Evolutionary conservation across 176 grass and related monocot species (phyloP).

Genomic region (Oryza rufipogon): DNA sequence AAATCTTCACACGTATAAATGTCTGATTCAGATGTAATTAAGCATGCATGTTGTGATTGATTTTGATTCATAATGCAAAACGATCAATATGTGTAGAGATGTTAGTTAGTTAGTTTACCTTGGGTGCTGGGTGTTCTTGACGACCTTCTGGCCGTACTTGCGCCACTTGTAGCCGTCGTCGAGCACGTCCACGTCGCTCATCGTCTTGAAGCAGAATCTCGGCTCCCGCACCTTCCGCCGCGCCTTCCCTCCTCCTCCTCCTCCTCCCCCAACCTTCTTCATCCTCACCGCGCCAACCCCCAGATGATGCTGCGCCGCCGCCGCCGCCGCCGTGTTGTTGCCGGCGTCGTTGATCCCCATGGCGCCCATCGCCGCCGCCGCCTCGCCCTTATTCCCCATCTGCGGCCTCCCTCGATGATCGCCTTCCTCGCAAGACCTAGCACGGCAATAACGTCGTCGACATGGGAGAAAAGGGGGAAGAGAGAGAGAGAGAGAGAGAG

Average conservation of each 20-base stretch:
- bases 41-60: no score
- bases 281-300: constrained; percentile 57
- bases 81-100: no score
- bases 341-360: background rate
- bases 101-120: constrained; percentile 40
- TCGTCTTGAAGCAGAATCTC: constrained; percentile 99
- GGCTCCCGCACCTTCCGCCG: constrained; percentile 93
- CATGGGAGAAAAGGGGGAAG: no score
- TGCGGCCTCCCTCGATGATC: constrained; percentile 32
- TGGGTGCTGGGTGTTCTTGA: constrained; percentile 98
- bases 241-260: constrained; percentile 39
- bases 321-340: background rate
- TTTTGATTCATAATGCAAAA: no score
- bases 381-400: constrained; percentile 29
- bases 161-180: constrained; percentile 99
- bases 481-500: no score
- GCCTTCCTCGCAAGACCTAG: constrained; percentile 43
- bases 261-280: constrained; percentile 50
- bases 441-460: background rate
- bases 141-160: constrained; percentile 98
- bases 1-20: no score
- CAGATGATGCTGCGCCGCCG: constrained; percentile 5
- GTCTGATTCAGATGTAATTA: no score
- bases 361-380: background rate
- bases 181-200: constrained; percentile 96